Evolutionary conservation across 2,329 filamentous ascomycete genomes (phyloP).

Genomic region (Phialophora tarda): DNA sequence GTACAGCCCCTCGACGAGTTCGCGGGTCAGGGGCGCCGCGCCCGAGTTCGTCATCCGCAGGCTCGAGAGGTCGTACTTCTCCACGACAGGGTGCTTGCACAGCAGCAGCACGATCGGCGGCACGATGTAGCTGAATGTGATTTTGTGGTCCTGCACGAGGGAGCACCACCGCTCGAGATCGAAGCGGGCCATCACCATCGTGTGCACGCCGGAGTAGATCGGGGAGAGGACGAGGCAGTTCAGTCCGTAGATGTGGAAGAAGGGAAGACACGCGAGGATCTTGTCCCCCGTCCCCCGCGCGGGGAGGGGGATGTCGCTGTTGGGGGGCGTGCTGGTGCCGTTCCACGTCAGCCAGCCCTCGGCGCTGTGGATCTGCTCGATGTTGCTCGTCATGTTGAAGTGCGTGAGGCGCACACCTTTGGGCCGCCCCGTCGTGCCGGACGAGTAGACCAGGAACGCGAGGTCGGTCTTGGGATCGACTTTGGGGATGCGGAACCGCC

Average conservation of each 20-base stretch:
- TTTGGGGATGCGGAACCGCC: constrained; percentile 65
- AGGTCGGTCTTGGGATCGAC: constrained; percentile 73
- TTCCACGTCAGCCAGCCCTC: constrained; percentile 65
- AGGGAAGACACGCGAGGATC: constrained; percentile 79
- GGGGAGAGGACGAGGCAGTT: constrained; percentile 73
- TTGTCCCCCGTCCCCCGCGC: constrained; percentile 66
- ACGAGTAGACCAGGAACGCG: constrained; percentile 85
- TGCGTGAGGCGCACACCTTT: constrained; percentile 92
- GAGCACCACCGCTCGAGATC: constrained; percentile 79
- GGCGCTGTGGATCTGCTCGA: constrained; percentile 60
- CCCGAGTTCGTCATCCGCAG: constrained; percentile 86
- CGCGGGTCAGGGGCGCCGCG: constrained; percentile 80
- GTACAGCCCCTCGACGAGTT: constrained; percentile 79
- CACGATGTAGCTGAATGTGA: constrained; percentile 81
- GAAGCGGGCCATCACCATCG: constrained; percentile 78
- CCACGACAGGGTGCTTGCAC: constrained; percentile 76
- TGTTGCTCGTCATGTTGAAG: constrained; percentile 78
- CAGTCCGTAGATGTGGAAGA: constrained; percentile 90
- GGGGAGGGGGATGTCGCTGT: constrained; percentile 38
- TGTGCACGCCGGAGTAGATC: constrained; percentile 68
- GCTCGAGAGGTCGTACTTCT: constrained; percentile 78
- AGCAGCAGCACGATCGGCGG: constrained; percentile 83
- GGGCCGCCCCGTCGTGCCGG: constrained; percentile 86
- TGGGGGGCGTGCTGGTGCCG: constrained; percentile 52
- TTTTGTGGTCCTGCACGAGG: constrained; percentile 73